phyloP scores from a whole-genome alignment of 208 protist species.

The Trypanosoma theileri region DNA sequence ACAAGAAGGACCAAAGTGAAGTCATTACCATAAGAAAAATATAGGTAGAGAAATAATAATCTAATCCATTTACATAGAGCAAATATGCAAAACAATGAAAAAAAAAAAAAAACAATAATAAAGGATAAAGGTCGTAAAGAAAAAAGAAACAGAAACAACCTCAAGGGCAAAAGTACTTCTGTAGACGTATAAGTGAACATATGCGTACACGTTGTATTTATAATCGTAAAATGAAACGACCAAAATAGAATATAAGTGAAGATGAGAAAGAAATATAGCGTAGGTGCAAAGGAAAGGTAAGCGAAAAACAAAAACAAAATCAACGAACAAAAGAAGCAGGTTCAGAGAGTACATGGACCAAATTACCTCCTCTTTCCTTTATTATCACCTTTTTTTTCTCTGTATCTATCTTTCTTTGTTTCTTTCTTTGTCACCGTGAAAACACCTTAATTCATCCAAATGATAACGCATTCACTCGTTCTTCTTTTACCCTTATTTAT shows the following conservation, averaged over 20 bases:
- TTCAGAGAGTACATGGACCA: too few relatives aligned
- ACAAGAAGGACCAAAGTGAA: not conserved
- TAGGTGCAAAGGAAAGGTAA: not conserved
- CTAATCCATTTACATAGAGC: not conserved
- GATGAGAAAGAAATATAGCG: not conserved
- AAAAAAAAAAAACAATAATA: not conserved
- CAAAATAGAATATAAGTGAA: too few relatives aligned
- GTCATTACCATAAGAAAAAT: not conserved
- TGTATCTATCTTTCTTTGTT: not conserved
- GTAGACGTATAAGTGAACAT: too few relatives aligned
- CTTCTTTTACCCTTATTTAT: not conserved
- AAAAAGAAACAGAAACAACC: not conserved
- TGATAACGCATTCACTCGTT: not conserved
- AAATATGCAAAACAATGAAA: slow-evolving; percentile 1
- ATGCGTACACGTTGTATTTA: not conserved
- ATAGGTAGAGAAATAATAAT: slow-evolving; percentile 8
- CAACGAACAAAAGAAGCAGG: too few relatives aligned
- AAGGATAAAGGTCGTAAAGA: slow-evolving; percentile 14
- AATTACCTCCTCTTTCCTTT: not conserved
- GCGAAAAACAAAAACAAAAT: too few relatives aligned
- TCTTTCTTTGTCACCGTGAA: not conserved
- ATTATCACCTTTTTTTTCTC: not conserved
- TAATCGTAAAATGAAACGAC: too few relatives aligned
- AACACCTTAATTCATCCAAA: not conserved
- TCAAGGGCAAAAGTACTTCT: not conserved